Base-by-base conservation (phyloP, 2,329 filamentous ascomycete genomes). In the Fusarium veterinarium region DNA sequence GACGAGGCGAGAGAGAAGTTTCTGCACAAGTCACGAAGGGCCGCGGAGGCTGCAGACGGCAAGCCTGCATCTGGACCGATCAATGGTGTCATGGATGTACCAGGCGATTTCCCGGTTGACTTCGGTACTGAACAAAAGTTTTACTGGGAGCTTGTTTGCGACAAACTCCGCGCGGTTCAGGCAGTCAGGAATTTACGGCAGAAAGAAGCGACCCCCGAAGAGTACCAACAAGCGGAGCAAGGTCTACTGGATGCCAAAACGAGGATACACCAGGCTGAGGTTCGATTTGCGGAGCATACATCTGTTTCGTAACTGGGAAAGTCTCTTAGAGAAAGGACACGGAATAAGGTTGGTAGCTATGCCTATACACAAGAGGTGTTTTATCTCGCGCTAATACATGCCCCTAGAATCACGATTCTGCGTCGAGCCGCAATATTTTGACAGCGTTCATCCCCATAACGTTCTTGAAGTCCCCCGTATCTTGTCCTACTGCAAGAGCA, bases 361-460 rank as follows among this genome's bases (percentile, higher is more conserved):
- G 52, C 69, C 51, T 67, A 67, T 75, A 69, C 60, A 69, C 37
- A 53, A 58, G 55, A 57, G 58, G 63, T 37, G 33, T 72, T 72
- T 42, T 62, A 51, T 67, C 55, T 64, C 66, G n/a, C 62, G 64
- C 69, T 77, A 73, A 77, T 71, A 56, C 44, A 52, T 48, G 53
- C 37, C 30, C 71, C 55, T 69, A 72, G 69, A 66, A 58, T 73
- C 56, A 79, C 51, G 64, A 37, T 35, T 73, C 69, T 35, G 79
- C 74, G 20, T 78, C 63, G 20, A 83, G 75, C 17, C 78, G 74
- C 64, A 92, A 78, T 52, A 90, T 84, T 20, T 84, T 81, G 20
- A 88, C 81, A 8, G 90, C 90, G 75, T 92, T 92, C 4, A 82
- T 84, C 10, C 90, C 90, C 81, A 92, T 85, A 14, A 91, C 86